These are phyloP conservation scores for Chloromonas sp. DNA, from an alignment of 163 green algal genomes.

Conservation along the genomic window DNA sequence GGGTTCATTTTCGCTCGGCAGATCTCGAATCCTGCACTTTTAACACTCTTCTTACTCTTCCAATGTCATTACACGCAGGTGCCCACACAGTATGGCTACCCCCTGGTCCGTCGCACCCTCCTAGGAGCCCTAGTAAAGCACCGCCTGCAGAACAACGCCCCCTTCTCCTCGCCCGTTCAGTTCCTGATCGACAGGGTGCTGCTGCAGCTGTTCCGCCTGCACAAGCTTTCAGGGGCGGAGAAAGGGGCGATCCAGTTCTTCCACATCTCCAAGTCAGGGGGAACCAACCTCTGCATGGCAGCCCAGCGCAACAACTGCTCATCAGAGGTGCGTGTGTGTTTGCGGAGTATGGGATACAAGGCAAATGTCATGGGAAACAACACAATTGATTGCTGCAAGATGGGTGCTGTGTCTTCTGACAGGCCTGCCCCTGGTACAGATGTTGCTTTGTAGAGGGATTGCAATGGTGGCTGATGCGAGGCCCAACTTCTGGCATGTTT, in stretches of 20 bases:
- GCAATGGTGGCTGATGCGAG: too few relatives aligned
- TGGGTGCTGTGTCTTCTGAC: too few relatives aligned
- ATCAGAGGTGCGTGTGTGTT: slow-evolving; percentile 1
- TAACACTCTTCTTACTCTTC: too few relatives aligned
- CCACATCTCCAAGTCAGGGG: slow-evolving; percentile 32
- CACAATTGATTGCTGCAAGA: too few relatives aligned
- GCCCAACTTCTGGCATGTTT: too few relatives aligned
- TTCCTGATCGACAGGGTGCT: slow-evolving; percentile 11
- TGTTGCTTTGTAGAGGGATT: too few relatives aligned
- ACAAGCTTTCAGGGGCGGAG: slow-evolving; percentile 13
- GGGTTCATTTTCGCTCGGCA: too few relatives aligned
- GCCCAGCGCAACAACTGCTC: slow-evolving; percentile 16
- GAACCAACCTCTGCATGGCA: slow-evolving; percentile 30
- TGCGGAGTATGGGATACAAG: neutral
- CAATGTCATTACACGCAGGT: neutral
- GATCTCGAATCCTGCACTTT: too few relatives aligned
- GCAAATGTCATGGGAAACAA: neutral
- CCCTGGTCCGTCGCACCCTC: slow-evolving; percentile 13
- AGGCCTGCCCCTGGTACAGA: too few relatives aligned
- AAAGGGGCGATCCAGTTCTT: slow-evolving; percentile 28
- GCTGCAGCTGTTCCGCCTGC: slow-evolving; percentile 25
- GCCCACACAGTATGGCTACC: slow-evolving; percentile 12
- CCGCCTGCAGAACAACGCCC: slow-evolving; percentile 5
- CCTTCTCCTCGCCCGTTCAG: slow-evolving; percentile 2
- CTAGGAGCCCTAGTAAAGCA: slow-evolving; percentile 18